Evolutionary conservation across 352 stramenopile species (phyloP), one percentile per base, ranked within the genome.

Genomic region (Thalassiosira exigua): DNA sequence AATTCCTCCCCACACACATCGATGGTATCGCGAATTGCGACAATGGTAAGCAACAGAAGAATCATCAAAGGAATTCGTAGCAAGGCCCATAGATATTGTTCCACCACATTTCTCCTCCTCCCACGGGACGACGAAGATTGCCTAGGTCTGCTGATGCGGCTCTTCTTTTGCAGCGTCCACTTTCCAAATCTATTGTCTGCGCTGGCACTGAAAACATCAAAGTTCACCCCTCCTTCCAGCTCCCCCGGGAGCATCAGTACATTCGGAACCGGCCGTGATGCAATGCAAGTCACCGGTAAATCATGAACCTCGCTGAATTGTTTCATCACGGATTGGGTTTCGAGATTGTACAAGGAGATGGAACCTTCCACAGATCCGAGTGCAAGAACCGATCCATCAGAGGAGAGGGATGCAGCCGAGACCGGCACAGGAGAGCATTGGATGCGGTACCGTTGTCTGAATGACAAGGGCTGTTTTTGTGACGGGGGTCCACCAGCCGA

Each of bases 221-320:
- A 82, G 39, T 68, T 74, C 1, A 92, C 75, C 11, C 59, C 66
- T 12, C 72, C 82, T 52, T 88, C 73, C 4, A 81, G 36, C 58
- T 91, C 85, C 32, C 82, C 81, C 4, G 79, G 59, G 1, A 93
- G 59, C 24, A 81, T 74, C 0, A 90, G 46, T 14, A 52, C 54
- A 42, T 21, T 67, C 0, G 72, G 65, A 32, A 85, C 85, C 2
- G 88, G 88, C 44, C 88, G 52, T 1, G 84, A 83, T 22, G 88
- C 88, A 24, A 91, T 79, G 61, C 86, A 92, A 5, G 88, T 93
- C 0, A 92, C 86, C 4, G 86, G 88, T 22, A 93, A 79, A 74
- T 91, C 84, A 60, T 93, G 88, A 9, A 90, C 75, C 66, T 87
- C 78, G 4, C 57, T 32, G 57, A 91, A 93, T 59, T 69, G 62